Evolutionary conservation across 2,329 filamentous ascomycete genomes (phyloP), one percentile per base, ranked within the genome.

Genomic region (Stemphylium vesicarium): DNA sequence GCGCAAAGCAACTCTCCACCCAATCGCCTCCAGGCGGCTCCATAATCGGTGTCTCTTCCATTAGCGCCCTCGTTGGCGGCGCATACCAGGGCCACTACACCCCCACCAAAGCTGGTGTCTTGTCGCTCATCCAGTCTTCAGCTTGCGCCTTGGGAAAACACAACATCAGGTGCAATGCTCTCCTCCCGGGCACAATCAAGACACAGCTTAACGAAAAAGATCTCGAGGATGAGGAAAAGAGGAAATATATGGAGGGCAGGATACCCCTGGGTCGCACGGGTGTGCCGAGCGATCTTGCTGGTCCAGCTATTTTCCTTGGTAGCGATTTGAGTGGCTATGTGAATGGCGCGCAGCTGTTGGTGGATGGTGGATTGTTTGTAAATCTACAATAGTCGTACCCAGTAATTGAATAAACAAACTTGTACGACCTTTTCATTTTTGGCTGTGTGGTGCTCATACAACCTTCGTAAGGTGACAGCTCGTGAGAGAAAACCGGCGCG

Each of bases 311-410:
- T 26, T 96, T 96, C 75, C 79, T 96, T 69, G 92, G 89, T 0
- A 90, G 88, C 68, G 89, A 72, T 56, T 76, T 96, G 77, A 94
- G 68, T 51, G 52, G 55, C n/a, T 76, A 76, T 65, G 69, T 76
- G 15, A 94, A 87, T 55, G 92, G 92, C 0, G 88, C 91, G 13
- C 91, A 95, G 76, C 70, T 96, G 63, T 75, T 96, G 59, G 92
- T 96, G 12, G 92, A 96, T 76, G 93, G 92, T 10, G 92, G 93
- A 0, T 74, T 94, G 58, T 96, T 95, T 81, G 92, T 96, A 13
- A 96, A 96, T 76, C 79, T 96, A 46, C 71, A 74, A 37, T 60
- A 26, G 18, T 16, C 26, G n/a, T 13, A 13, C 11, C 15, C 9
- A 36, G 4, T 4, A 16, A 45, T 29, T 36, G 2, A 26, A 36